Conservation (phyloP, 2,329 filamentous ascomycete species). For the Alternaria triticimaculans region DNA sequence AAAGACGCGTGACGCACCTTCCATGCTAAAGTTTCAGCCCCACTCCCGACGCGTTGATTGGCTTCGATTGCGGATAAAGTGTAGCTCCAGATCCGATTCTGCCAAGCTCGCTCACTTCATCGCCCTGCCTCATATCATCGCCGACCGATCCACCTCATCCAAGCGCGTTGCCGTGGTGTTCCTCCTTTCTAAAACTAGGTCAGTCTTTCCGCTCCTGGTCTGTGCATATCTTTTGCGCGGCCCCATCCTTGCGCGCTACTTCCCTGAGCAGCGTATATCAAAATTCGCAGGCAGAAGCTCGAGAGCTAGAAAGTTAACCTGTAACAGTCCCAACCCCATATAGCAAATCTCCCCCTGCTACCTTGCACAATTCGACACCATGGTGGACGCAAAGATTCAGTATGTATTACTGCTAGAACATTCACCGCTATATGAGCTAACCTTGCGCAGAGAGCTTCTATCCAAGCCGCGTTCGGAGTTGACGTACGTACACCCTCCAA, state of each 20-base stretch:
- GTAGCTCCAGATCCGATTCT: conserved; percentile 13
- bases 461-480: conserved; percentile 88
- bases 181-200: conserved; percentile 25
- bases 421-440: conserved; percentile 25
- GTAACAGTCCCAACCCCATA: conserved; percentile 2
- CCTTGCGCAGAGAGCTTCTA: conserved; percentile 75
- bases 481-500: conserved; percentile 68
- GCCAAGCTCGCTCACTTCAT: conserved; percentile 32
- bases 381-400: conserved; percentile 55
- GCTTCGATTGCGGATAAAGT: conserved; percentile 28
- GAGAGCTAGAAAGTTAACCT: conserved; percentile 30
- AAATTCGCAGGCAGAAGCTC: conserved; percentile 29
- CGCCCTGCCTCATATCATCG: conserved; percentile 28
- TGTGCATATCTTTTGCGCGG: conserved; percentile 27
- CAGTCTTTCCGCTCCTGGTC: conserved; percentile 24
- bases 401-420: conserved; percentile 28
- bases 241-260: conserved; percentile 17
- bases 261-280: conserved; percentile 12
- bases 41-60: conserved; percentile 30
- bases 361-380: conserved; percentile 14
- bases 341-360: neutral
- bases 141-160: conserved; percentile 33
- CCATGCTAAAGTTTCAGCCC: conserved; percentile 9
- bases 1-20: conserved; percentile 29
- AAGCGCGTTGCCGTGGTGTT: conserved; percentile 40